phyloP scores from a whole-genome alignment of 176 grass and related monocot species.

The Musa schizocarpa region DNA sequence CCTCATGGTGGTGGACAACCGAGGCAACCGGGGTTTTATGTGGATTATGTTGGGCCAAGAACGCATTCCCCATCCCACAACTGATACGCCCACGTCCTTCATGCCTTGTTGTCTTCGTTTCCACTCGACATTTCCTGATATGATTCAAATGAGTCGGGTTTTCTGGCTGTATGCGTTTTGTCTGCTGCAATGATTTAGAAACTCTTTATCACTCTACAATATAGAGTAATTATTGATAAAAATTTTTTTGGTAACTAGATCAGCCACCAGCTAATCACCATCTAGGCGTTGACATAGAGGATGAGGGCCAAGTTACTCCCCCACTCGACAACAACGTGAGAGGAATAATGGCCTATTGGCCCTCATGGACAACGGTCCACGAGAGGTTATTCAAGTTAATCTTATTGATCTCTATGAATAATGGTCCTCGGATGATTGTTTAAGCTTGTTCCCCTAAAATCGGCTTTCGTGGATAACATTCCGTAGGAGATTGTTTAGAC shows the following conservation, averaged over 20 bases:
- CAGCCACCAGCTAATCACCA: too few relatives aligned
- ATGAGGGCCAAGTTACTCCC: too few relatives aligned
- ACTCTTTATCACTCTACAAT: constrained; percentile 23
- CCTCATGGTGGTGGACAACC: background rate
- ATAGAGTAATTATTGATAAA: background rate
- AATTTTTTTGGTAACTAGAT: rapidly evolving
- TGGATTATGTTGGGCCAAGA: constrained; percentile 66
- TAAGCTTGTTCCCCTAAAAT: rapidly evolving
- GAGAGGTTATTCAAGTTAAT: rapidly evolving
- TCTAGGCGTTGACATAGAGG: rapidly evolving
- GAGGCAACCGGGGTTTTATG: constrained; percentile 48
- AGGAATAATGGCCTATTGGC: too few relatives aligned
- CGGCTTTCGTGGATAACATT: rapidly evolving
- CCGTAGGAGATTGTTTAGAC: rapidly evolving
- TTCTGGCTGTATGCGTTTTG: constrained; percentile 28
- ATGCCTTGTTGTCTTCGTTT: background rate
- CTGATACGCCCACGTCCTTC: constrained; percentile 15
- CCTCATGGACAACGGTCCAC: rapidly evolving
- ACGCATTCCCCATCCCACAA: constrained; percentile 65
- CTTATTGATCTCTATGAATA: too few relatives aligned
- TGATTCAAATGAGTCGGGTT: background rate
- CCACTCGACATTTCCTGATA: background rate
- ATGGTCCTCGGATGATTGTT: too few relatives aligned
- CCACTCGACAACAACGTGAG: too few relatives aligned
- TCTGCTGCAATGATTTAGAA: constrained; percentile 21